Evolutionary conservation across 164 flowering plant genomes (phyloP), one percentile per base, ranked within the genome.

Genomic region (Malania oleifera): DNA sequence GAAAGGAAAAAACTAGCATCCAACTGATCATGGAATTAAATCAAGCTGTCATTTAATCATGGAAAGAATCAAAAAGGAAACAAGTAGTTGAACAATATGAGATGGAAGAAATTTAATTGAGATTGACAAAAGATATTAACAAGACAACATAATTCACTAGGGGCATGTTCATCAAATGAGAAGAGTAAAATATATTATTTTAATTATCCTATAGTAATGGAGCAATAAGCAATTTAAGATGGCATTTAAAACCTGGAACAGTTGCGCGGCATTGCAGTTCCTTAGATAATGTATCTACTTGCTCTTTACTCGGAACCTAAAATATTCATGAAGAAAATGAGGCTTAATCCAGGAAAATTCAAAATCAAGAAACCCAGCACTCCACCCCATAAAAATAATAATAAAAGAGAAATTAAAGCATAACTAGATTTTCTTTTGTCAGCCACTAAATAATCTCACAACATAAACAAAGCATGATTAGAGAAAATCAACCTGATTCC

Each of bases 271-370:
- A 65, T 56, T 70, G 72, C 72, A 92, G 63, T 61, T 92, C 96
- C 68, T 76, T 70, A 2, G 96, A 86, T 54, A 91, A 69, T 37
- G 85, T 77, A 76, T 78, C 74, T 18, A 89, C 98, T 71, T 89
- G 98, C 67, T 78, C 93, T 71, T 92, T 85, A 70, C 70, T 89
- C 47, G 98, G 98, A 37, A 91, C 86, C 98, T 91, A 41, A 34
- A 41, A 34, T 13, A 35, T 8, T 50, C 17, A 44, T 5, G 58
- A n/a, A 17, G 29, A 26, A 14, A 22, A 52, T 20, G 39, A 43
- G 17, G 43, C 38, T n/a, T 52, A 57, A 15, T 9, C 22, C 18
- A 29, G 19, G 14, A 2, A 22, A 24, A 17, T 9, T 22, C 27
- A 53, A 18, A 14, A 20, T 14, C 52, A 63, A 38, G 7, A 24